These are phyloP conservation scores for Kodamaea sagamina DNA, from an alignment of 805 yeast genomes.

Conservation along the genomic window DNA sequence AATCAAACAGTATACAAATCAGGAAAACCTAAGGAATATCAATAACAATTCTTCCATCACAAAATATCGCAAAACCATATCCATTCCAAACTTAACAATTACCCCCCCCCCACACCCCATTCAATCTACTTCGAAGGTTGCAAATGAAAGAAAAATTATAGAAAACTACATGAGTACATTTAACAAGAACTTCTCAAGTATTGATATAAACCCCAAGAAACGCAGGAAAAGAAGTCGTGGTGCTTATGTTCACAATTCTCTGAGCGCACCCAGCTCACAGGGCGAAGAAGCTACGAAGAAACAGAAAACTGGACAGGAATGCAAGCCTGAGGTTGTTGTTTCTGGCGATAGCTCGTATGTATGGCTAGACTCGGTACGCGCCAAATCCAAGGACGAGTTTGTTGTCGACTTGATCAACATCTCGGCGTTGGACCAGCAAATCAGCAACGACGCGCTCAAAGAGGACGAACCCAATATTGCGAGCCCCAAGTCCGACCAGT, in stretches of 20 bases:
- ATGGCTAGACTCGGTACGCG: constrained; percentile 1
- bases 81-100: too few relatives aligned
- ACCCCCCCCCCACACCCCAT: too few relatives aligned
- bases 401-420: constrained; percentile 10
- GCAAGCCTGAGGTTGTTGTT: neutral
- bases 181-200: neutral
- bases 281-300: neutral
- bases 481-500: neutral
- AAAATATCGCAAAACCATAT: too few relatives aligned
- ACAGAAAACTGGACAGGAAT: neutral
- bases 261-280: neutral
- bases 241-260: neutral
- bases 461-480: neutral
- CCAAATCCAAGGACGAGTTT: constrained; percentile 8
- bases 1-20: too few relatives aligned
- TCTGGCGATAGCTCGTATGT: constrained; percentile 3
- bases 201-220: neutral
- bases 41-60: too few relatives aligned
- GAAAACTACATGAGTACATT: too few relatives aligned
- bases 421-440: constrained; percentile 6
- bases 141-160: too few relatives aligned
- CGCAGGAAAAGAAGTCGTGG: neutral
- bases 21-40: too few relatives aligned
- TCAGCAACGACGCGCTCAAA: neutral
- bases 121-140: too few relatives aligned